Base-by-base conservation (phyloP, 1,284 basidiomycete species). In the Earliella scabrosa region DNA sequence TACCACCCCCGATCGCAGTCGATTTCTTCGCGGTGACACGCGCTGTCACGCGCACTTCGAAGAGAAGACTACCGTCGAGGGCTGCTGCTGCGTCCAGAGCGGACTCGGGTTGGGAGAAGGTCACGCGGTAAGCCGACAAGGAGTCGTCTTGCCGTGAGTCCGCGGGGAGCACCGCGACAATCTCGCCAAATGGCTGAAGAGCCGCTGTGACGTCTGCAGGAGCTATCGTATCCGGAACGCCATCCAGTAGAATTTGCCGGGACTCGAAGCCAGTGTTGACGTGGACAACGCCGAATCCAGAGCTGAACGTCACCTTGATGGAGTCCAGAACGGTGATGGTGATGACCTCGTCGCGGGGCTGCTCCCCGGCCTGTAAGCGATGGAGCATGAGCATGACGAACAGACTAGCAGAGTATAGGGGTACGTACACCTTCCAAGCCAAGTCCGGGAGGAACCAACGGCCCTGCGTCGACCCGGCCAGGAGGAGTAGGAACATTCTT, bases 11-110 rank as follows among this genome's bases (percentile, higher is more conserved):
- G 7, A 68, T 44, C 3, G 56, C 50, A 3, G 66, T 67, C 1
- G 68, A 63, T 49, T 72, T 70, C 39, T 73, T 72, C 4, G 80
- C 61, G 2, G 75, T 71, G 7, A 83, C 67, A 0, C 72, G 73
- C 1, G 75, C 77, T 0, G 73, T 70, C 20, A 88, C 68, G 1
- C 59, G 73, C 0, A 57, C 58, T 0, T 73, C 75, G 29, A 77
- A 77, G 1, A 79, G 61, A 0, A 65, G 65, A 0, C 64, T 61
- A 14, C 80, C 80, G 50, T 88, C 75, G 0, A 90, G 73, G 1
- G 72, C 64, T 0, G 75, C 66, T 20, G 75, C 78, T 0, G 83
- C 87, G 18, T 75, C 67, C 3, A 75, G 71, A 0, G 85, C 87
- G 34, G 82, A 78, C 0, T 69, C 67, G 10, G 80, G 61, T 26